Conservation (phyloP, 2,329 filamentous ascomycete genomes). For the Penicillium sp. region DNA sequence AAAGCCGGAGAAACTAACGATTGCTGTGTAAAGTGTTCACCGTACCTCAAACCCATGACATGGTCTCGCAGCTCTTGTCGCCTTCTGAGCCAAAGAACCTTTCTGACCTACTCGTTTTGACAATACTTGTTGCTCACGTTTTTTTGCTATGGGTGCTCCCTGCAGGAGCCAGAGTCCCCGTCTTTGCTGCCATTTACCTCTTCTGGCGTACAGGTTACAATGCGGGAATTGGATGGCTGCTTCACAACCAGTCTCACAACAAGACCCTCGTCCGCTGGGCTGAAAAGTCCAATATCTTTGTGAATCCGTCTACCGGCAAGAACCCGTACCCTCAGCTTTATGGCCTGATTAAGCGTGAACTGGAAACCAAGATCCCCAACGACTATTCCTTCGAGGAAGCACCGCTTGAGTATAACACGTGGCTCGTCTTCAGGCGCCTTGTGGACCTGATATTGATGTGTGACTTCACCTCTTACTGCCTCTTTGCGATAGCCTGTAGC, state of each 20-base stretch:
- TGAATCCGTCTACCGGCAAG: constrained; percentile 76
- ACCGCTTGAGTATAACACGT: constrained; percentile 98
- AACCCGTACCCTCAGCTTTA: constrained; percentile 85
- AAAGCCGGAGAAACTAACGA: neutral
- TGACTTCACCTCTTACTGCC: constrained; percentile 95
- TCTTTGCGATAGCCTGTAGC: constrained; percentile 90
- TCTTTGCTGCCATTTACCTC: constrained; percentile 82
- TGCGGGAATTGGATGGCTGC: constrained; percentile 85
- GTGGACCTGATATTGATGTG: constrained; percentile 99
- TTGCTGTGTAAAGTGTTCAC: constrained; percentile 72
- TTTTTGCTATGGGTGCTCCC: constrained; percentile 76
- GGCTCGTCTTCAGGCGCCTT: constrained; percentile 92
- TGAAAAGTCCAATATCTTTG: constrained; percentile 82
- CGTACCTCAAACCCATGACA: constrained; percentile 95
- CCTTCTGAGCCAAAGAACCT: constrained; percentile 94
- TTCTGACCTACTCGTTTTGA: constrained; percentile 80
- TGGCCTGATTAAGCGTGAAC: constrained; percentile 80
- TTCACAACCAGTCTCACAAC: constrained; percentile 89
- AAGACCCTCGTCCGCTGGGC: constrained; percentile 87
- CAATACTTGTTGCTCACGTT: constrained; percentile 77
- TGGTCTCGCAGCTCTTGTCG: constrained; percentile 96
- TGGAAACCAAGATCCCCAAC: constrained; percentile 91
- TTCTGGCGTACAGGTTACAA: constrained; percentile 96
- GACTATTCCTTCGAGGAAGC: constrained; percentile 94
- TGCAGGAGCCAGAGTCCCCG: constrained; percentile 68